Base-by-base conservation (phyloP, 768 basidiomycete genomes). In the Pleurotus giganteus region DNA sequence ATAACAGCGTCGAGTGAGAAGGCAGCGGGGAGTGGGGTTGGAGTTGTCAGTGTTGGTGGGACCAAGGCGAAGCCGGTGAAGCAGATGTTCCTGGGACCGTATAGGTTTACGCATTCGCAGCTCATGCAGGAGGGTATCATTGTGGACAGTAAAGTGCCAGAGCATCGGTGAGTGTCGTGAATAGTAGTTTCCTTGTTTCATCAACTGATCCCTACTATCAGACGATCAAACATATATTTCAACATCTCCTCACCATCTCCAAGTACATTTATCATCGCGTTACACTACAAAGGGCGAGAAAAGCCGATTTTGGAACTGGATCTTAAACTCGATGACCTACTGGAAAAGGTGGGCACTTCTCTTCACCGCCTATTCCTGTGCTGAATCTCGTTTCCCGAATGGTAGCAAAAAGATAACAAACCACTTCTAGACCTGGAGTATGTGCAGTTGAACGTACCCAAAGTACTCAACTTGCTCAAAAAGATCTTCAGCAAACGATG, bases 221-320 rank as follows among this genome's bases (percentile, higher is more conserved):
- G 94, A 54, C 93, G 95, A 53, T 89, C 94, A 32, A 95, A 97
- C 70, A 97, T 98, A 62, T 98, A 94, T 76, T 98, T 98, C 83
- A 97, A 95, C 65, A 94, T 99, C 68, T 94, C 91, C 24, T 97
- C 94, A 31, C 96, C 96, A 2, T 91, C 92, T 7, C 96, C 96
- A 0, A 96, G 96, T 44, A 97, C 96, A 5, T 99, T 97, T 71
- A 95, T 99, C 68, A 99, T 99, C 60, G 96, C 95, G 2, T 77
- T 99, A 49, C 95, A 98, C 71, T 99, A 98, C 77, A 97, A 96
- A 71, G 96, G 96, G 32, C 83, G 96, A n/a, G 96, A 99, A 66
- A 98, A 98, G 74, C 95, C 96, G 17, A 98, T 99, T 62, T 81
- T 98, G 32, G 96, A 99, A 80, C 97, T 98, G 95, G 94, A 96